Base-by-base conservation (phyloP, 2,329 filamentous ascomycete species). In the Xylaria polymorpha region DNA sequence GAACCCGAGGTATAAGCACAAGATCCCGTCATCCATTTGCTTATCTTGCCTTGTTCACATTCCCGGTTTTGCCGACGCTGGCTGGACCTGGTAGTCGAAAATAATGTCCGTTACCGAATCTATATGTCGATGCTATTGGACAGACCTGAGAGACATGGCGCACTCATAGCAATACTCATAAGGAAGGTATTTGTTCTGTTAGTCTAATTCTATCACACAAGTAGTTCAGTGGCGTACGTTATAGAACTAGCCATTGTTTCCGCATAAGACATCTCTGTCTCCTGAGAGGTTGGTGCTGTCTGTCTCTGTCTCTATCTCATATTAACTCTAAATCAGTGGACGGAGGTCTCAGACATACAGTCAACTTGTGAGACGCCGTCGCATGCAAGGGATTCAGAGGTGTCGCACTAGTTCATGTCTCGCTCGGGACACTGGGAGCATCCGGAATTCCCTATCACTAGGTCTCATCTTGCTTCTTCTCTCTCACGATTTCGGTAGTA, bases 261-360 rank as follows among this genome's bases (percentile, higher is more conserved):
- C n/a, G 39, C 18, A 14, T 15, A 39, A 39, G 32, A n/a, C 10
- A 37, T 37, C 51, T 9, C 15, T 7, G 8, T 53, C 25, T 18
- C 18, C 18, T 10, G 44, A 48, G 20, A 35, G 50, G 50, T 37
- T 50, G 46, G 3, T 15, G 9, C 22, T 18, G 14, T 32, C 48
- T 29, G 22, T 29, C n/a, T n/a, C n/a, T n/a, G n/a, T n/a, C 25
- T 51, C 25, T n/a, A 32, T 29, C 18, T 10, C 25, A 9, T 29
- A 12, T 22, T 39, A 39, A 18, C n/a, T 25, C n/a, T 57, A 10
- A 10, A 14, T 41, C 3, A 29, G 6, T 57, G 37, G n/a, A 25
- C 29, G 3, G 25, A 2, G 51, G 64, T 64, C 50, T 67, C 6
- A 67, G 56, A 61, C 61, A 55, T 65, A 32, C 44, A 61, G 61